Base-by-base conservation (phyloP, 2,329 filamentous ascomycete species). In the Paecilomyces sp. region DNA sequence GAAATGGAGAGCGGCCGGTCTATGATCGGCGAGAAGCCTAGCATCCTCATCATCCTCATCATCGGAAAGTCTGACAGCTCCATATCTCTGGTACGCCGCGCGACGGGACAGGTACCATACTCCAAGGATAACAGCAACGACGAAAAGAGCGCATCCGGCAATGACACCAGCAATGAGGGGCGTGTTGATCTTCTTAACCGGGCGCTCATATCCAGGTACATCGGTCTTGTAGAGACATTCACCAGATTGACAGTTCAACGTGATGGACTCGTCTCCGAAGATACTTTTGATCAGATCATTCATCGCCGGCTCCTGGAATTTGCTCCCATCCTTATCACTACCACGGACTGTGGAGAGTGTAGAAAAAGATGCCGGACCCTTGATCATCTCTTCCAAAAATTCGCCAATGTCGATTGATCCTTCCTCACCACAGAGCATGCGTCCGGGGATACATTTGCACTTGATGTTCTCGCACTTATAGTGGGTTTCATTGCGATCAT, bases 81-180 rank as follows among this genome's bases (percentile, higher is more conserved):
- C 89, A 63, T 82, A 81, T 85, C 87, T 75, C 62, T 75, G 77
- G 61, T 78, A 75, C 18, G 81, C 75, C 72, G 84, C 86, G 67
- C 92, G 86, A 61, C 92, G 86, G 7, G 92, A 91, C 5, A 97
- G 79, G 71, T 95, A 96, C 92, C 92, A 99, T 22, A 92, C 86
- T 1, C 86, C 70, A 15, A 97, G 77, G 55, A 97, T 90, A 56
- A 93, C 85, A 1, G 86, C 90, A n/a, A 96, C 91, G 12, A 99
- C 81, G 69, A 97, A 96, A 0, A 99, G 81, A 0, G 89, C 89
- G 68, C 87, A 90, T 6, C 85, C 88, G 25, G 92, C 92, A 68
- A 99, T 97, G 54, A 97, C 90, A 13, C 90, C 89, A 11, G 95
- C 93, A 66, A 99, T 99, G 55, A 99, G 82, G 2, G 93, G 94